Evolutionary conservation across 2,329 filamentous ascomycete genomes (phyloP), one percentile per base, ranked within the genome.

Genomic region (Chaetothyriales sp.): DNA sequence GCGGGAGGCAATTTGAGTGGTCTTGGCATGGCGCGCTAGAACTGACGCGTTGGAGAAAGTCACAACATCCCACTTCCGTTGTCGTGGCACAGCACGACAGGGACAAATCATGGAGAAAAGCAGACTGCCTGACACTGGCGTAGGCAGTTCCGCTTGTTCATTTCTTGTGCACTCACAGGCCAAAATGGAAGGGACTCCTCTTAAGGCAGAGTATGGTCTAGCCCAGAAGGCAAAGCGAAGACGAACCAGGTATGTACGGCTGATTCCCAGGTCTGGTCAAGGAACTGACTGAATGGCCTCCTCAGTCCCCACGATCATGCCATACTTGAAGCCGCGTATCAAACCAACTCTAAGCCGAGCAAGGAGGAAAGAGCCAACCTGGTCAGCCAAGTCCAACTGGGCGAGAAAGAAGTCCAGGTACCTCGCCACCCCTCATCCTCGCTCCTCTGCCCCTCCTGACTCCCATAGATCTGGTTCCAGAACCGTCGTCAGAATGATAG

Each of bases 381-480:
- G 58, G 87, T 94, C 54, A 79, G 80, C 69, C 85, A 82, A 68
- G 89, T 95, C 55, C 85, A 86, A 20, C 76, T 97, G 57, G 90
- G 86, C 60, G 89, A 95, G 72, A 95, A 95, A 69, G 89, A 95
- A 73, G 88, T 95, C 40, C 90, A 95, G 81, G 90, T 95, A 72
- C 68, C 83, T 18, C 18, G 68, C 46, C 54, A 25, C 28, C 37
- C n/a, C 43, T 43, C 50, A 19, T 22, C 10, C 18, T 20, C 44
- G n/a, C 44, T 18, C 19, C 13, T 20, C 44, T 53, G 46, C 19
- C 37, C 20, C 49, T 52, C 46, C 28, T 48, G 43, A 43, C 18
- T 29, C 6, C 20, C 28, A 9, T 52, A 95, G 90, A 95, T 95
- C 62, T 97, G 90, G 90, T 95, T 95, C 70, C 90, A 95, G 65